Percentiles rank a stretch among this genome's conserved stretches.
Conservation (phyloP, 257 asterid species). For the Scutellaria barbata region DNA sequence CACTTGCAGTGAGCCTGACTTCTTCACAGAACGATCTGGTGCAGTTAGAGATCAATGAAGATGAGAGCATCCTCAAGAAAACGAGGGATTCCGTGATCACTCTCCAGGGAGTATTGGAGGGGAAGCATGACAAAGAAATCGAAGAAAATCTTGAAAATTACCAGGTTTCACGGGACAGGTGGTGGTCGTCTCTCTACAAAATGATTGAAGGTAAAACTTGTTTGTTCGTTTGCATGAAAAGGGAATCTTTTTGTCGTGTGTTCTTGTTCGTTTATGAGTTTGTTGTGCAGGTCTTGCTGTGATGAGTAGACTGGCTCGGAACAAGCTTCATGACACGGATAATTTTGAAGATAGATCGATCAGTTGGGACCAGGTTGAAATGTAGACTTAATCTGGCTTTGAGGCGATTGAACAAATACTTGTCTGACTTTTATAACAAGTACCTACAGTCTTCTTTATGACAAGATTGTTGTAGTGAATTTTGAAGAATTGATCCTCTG, state of each 20-base stretch:
- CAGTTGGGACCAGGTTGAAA: slow-evolving; percentile 69
- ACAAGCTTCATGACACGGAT: slow-evolving; percentile 49
- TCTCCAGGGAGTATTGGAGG: slow-evolving; percentile 86
- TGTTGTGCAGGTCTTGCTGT: slow-evolving; percentile 68
- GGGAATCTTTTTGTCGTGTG: background rate
- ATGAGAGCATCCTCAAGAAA: slow-evolving; percentile 64
- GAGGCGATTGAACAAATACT: background rate
- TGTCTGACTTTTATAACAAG: too few species aligned
- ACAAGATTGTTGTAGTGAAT: too few species aligned
- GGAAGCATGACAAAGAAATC: slow-evolving; percentile 77
- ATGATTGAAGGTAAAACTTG: slow-evolving; percentile 76
- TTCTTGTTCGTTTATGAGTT: background rate
- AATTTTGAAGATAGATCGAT: slow-evolving; percentile 56
- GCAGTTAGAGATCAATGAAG: slow-evolving; percentile 66
- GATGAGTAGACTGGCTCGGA: slow-evolving; percentile 66
- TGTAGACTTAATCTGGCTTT: slow-evolving; percentile 43
- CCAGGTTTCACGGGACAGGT: slow-evolving; percentile 73
- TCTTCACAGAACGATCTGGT: slow-evolving; percentile 84
- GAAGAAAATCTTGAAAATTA: slow-evolving; percentile 72
- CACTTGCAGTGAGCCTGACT: slow-evolving; percentile 80
- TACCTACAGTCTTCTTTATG: too few species aligned
- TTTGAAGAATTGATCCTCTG: too few species aligned
- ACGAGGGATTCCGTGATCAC: slow-evolving; percentile 92
- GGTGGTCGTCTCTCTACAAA: slow-evolving; percentile 94
- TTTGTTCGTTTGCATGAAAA: background rate